Percentiles rank a stretch among this genome's conserved stretches.
phyloP scores from a whole-genome alignment of 257 asterid species.

The Solanum bulbocastanum region DNA sequence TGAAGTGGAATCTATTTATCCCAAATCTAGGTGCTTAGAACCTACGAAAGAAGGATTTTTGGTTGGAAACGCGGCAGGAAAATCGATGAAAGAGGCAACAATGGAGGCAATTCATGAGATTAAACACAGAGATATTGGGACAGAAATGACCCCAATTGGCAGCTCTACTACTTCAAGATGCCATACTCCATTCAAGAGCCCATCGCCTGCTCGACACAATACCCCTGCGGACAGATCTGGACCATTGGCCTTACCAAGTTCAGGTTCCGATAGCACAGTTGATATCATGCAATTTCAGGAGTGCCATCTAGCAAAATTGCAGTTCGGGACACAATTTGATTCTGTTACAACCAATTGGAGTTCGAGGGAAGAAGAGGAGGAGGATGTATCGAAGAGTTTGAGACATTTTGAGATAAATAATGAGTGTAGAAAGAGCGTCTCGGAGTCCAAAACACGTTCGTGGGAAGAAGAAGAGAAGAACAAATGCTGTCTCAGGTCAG shows the following conservation, averaged over 20 bases:
- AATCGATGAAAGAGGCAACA: constrained; percentile 18
- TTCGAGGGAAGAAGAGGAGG: constrained; percentile 93
- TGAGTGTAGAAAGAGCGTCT: constrained; percentile 49
- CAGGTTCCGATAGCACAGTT: constrained; percentile 21
- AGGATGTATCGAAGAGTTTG: constrained; percentile 92
- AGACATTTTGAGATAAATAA: constrained; percentile 78
- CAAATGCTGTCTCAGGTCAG: constrained; percentile 75
- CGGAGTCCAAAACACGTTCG: constrained; percentile 40
- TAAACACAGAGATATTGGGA: constrained; percentile 75
- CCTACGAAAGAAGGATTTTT: constrained; percentile 66
- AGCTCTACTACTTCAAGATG: constrained; percentile 93
- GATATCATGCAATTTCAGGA: constrained; percentile 62
- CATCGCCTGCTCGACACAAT: constrained; percentile 82
- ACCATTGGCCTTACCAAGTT: constrained; percentile 33
- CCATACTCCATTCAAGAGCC: constrained; percentile 72
- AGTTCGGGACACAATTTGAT: constrained; percentile 40
- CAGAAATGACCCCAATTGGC: constrained; percentile 96
- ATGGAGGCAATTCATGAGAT: constrained; percentile 27
- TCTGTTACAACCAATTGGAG: constrained; percentile 70
- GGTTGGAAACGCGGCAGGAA: constrained; percentile 29
- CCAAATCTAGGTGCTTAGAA: constrained; percentile 43
- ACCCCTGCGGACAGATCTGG: constrained; percentile 86
- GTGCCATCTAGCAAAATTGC: constrained; percentile 74
- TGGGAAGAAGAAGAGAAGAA: constrained; percentile 88
- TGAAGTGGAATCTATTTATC: constrained; percentile 25